Conservation (phyloP, 1,139 yeast genomes). For the Candida buenavistaensis region DNA sequence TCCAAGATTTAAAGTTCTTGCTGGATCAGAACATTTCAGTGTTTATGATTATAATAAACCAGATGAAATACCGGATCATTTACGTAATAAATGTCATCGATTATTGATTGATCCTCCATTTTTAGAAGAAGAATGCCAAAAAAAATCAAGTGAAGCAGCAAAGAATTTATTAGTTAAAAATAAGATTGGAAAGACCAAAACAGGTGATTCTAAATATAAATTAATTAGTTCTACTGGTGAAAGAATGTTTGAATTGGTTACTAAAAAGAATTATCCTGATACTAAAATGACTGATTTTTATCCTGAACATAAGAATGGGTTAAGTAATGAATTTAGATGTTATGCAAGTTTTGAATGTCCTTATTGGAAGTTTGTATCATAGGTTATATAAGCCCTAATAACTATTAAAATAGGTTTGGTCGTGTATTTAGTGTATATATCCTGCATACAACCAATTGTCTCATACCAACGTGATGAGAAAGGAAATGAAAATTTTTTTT, state of each 20-base stretch:
- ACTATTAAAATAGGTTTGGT: no score
- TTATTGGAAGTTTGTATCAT: conserved; percentile 37
- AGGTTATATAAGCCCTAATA: no score
- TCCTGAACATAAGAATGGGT: conserved; percentile 83
- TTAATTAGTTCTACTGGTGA: conserved; percentile 84
- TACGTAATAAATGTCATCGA: conserved; percentile 67
- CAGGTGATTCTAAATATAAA: conserved; percentile 48
- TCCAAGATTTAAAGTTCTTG: conserved; percentile 68
- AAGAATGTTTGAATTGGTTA: conserved; percentile 67
- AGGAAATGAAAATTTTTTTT: conserved; percentile 7
- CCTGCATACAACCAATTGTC: no score
- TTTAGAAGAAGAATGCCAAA: conserved; percentile 76
- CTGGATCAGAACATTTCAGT: conserved; percentile 64
- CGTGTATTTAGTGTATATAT: no score
- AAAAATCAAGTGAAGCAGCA: conserved; percentile 71
- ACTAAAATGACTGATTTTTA: conserved; percentile 61
- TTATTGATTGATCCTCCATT: conserved; percentile 90
- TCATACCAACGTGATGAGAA: no score
- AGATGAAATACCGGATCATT: conserved; percentile 53
- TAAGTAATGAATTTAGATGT: conserved; percentile 85
- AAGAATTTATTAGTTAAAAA: conserved; percentile 53
- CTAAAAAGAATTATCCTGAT: conserved; percentile 59
- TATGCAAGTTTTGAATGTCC: conserved; percentile 69
- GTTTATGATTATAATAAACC: conserved; percentile 79
- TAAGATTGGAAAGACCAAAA: conserved; percentile 30